Conservation (phyloP, 805 yeast species). For the Candida insectorum region DNA sequence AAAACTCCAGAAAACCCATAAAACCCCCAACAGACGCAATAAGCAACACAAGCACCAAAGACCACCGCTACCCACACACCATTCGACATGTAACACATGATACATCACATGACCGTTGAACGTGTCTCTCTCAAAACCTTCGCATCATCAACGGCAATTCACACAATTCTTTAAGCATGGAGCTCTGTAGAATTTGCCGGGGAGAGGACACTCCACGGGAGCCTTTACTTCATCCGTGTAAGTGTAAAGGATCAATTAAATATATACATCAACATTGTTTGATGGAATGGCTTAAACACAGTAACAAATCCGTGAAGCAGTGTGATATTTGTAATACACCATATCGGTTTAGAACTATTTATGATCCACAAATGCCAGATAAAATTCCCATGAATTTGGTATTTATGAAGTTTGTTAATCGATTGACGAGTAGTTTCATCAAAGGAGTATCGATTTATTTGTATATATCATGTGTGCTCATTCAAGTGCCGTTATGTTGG, state of each 20-base stretch:
- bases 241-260: conserved; percentile 89
- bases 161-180: too few species aligned
- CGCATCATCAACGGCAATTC: too few species aligned
- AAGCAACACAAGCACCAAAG: too few species aligned
- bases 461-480: conserved; percentile 38
- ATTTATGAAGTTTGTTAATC: conserved; percentile 31
- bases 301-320: conserved; percentile 51
- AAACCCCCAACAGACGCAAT: too few species aligned
- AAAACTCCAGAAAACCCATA: too few species aligned
- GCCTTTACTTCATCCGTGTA: conserved; percentile 89
- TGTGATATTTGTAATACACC: conserved; percentile 89
- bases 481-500: conserved; percentile 60
- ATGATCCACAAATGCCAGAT: conserved; percentile 62
- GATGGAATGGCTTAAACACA: conserved; percentile 78
- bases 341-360: conserved; percentile 65
- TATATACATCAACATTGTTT: conserved; percentile 92
- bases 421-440: conserved; percentile 11
- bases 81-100: too few species aligned
- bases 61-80: too few species aligned
- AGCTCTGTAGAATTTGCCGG: conserved; percentile 86
- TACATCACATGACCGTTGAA: too few species aligned
- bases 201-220: conserved; percentile 79
- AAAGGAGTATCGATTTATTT: conserved; percentile 25
- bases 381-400: conserved; percentile 55
- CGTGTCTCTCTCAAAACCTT: too few species aligned